These are phyloP conservation scores for Onygenales sp. DNA, from an alignment of 2,329 filamentous ascomycete genomes.

Conservation along the genomic window DNA sequence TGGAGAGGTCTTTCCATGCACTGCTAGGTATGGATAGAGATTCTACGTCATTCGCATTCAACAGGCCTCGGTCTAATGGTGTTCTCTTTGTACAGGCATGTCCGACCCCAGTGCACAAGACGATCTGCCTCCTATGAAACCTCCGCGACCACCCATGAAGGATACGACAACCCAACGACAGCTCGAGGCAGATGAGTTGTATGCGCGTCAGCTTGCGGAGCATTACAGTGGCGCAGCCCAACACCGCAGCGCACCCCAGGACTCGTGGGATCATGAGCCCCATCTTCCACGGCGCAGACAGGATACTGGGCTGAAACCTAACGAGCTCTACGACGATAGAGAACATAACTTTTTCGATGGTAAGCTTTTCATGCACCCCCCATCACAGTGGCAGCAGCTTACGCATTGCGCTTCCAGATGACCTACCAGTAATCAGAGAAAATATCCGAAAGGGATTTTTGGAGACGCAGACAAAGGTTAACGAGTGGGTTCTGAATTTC, in stretches of 20 bases:
- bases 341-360: slow-evolving; percentile 87
- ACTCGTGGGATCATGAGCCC: slow-evolving; percentile 20
- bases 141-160: slow-evolving; percentile 60
- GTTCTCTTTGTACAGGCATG: slow-evolving; percentile 48
- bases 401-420: slow-evolving; percentile 48
- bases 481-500: slow-evolving; percentile 81
- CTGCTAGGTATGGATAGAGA: slow-evolving; percentile 56
- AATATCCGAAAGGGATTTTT: slow-evolving; percentile 90
- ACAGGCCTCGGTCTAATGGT: background rate
- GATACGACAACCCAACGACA: slow-evolving; percentile 60
- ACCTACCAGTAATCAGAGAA: slow-evolving; percentile 84
- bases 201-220: slow-evolving; percentile 85
- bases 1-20: slow-evolving; percentile 93
- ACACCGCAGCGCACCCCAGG: slow-evolving; percentile 11
- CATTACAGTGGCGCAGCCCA: slow-evolving; percentile 57
- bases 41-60: background rate
- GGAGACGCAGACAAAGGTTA: slow-evolving; percentile 88
- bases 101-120: slow-evolving; percentile 68
- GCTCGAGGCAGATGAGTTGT: slow-evolving; percentile 80
- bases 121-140: slow-evolving; percentile 59
- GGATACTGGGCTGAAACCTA: slow-evolving; percentile 45
- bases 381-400: background rate
- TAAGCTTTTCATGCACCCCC: slow-evolving; percentile 20
- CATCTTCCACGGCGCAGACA: slow-evolving; percentile 35
- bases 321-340: slow-evolving; percentile 54